Conservation (phyloP, 1,284 basidiomycete species). For the Naganishia albida region DNA sequence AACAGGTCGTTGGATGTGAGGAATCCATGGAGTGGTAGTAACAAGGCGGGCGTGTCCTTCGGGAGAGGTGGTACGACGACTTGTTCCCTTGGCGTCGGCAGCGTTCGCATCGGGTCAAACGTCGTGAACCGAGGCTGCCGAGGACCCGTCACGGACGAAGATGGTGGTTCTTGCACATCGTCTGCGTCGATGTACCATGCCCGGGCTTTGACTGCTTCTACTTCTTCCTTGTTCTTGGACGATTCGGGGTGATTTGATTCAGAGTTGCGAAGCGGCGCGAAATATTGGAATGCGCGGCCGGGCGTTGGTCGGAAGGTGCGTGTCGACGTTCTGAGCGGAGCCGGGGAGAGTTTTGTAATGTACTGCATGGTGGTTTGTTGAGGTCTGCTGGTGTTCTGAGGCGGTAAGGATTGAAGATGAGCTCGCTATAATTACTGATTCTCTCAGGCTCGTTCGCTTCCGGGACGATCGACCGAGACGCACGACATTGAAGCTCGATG, state of each 20-base stretch:
- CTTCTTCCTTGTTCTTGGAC: constrained; percentile 4
- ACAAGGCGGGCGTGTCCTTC: constrained; percentile 9
- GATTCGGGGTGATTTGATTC: neutral
- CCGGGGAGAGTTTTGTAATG: neutral
- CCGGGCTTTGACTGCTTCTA: constrained; percentile 30
- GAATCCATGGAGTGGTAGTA: constrained; percentile 29
- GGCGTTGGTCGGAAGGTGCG: neutral
- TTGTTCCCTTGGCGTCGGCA: constrained; percentile 24
- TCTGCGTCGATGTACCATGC: constrained; percentile 33
- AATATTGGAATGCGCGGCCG: constrained; percentile 1
- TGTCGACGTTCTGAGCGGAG: neutral
- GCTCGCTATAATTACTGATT: neutral
- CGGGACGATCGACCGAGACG: constrained; percentile 1
- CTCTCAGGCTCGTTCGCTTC: neutral
- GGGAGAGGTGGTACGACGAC: constrained; percentile 25
- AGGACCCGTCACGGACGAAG: neutral
- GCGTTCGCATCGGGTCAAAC: constrained; percentile 31
- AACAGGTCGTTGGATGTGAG: constrained; percentile 28
- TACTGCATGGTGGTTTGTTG: neutral
- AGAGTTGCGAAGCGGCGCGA: neutral
- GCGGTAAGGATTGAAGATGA: too few relatives aligned
- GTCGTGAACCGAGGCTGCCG: constrained; percentile 32
- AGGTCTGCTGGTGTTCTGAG: too few relatives aligned
- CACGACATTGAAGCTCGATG: neutral
- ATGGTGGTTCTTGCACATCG: neutral